Evolutionary conservation across 192 early-diverging fungal species (phyloP).

Genomic region (Coemansia biformis): DNA sequence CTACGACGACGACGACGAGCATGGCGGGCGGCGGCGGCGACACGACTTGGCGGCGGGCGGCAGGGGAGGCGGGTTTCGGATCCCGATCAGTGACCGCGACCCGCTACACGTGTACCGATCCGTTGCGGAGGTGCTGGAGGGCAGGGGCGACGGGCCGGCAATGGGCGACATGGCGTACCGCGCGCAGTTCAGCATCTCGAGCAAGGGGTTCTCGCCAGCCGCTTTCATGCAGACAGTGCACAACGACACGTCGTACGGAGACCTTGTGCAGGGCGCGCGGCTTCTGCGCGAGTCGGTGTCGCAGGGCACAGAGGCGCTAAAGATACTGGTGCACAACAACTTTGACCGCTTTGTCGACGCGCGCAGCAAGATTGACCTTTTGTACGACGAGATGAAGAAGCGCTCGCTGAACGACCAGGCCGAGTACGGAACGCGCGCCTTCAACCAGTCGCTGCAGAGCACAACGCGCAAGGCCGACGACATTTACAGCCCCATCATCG

Average conservation of each 20-base stretch:
- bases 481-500: conserved; percentile 81
- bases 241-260: conserved; percentile 74
- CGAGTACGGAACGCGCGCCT: conserved; percentile 74
- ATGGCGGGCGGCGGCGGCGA: conserved; percentile 16
- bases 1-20: conserved; percentile 17
- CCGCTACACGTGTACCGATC: conserved; percentile 44
- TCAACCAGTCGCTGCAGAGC: conserved; percentile 66
- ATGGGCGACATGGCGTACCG: conserved; percentile 43
- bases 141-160: conserved; percentile 25
- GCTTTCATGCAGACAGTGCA: conserved; percentile 80
- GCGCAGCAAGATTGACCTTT: conserved; percentile 89
- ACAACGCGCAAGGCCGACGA: conserved; percentile 62
- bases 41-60: conserved; percentile 10
- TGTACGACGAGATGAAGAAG: conserved; percentile 88
- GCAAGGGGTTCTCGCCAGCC: conserved; percentile 60
- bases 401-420: conserved; percentile 73
- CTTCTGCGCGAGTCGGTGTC: conserved; percentile 66
- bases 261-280: conserved; percentile 72
- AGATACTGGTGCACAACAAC: conserved; percentile 87
- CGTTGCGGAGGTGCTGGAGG: conserved; percentile 34
- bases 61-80: conserved; percentile 12
- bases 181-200: conserved; percentile 47
- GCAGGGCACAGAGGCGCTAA: conserved; percentile 79
- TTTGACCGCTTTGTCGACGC: conserved; percentile 96
- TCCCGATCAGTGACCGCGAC: conserved; percentile 45